These are phyloP conservation scores for Microcyclospora pomicola DNA, from an alignment of 2,329 filamentous ascomycete species.

Conservation along the genomic window DNA sequence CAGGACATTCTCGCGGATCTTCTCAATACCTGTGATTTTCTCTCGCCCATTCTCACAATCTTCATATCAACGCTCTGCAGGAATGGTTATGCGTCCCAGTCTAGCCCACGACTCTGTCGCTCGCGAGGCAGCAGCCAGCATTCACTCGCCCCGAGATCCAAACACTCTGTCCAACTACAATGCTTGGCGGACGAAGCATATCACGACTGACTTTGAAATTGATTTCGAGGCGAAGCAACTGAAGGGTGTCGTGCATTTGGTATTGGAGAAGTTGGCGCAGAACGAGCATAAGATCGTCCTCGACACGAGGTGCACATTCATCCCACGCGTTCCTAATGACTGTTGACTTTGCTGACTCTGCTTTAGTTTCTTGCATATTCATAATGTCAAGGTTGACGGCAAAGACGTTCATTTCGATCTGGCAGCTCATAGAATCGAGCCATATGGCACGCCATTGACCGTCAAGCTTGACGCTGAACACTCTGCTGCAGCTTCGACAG, in stretches of 20 bases:
- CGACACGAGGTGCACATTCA: conserved; percentile 49
- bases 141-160: conserved; percentile 45
- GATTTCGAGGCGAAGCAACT: conserved; percentile 71
- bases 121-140: conserved; percentile 17
- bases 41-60: no score
- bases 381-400: conserved; percentile 55
- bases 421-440: conserved; percentile 50
- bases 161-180: conserved; percentile 89
- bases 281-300: conserved; percentile 62
- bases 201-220: conserved; percentile 65
- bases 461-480: conserved; percentile 39
- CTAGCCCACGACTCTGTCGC: conserved; percentile 11
- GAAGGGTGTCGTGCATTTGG: conserved; percentile 61
- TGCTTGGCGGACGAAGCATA: conserved; percentile 73
- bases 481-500: conserved; percentile 18
- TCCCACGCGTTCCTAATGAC: neutral
- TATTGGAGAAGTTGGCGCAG: conserved; percentile 63
- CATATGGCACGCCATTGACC: conserved; percentile 59
- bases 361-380: conserved; percentile 54
- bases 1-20: no score
- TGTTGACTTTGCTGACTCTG: neutral
- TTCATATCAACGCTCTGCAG: conserved; percentile 3
- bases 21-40: no score
- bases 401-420: conserved; percentile 54
- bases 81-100: conserved; percentile 15